Evolutionary conservation across 805 yeast species (phyloP).

Genomic region (Wickerhamiella bombiphila): DNA sequence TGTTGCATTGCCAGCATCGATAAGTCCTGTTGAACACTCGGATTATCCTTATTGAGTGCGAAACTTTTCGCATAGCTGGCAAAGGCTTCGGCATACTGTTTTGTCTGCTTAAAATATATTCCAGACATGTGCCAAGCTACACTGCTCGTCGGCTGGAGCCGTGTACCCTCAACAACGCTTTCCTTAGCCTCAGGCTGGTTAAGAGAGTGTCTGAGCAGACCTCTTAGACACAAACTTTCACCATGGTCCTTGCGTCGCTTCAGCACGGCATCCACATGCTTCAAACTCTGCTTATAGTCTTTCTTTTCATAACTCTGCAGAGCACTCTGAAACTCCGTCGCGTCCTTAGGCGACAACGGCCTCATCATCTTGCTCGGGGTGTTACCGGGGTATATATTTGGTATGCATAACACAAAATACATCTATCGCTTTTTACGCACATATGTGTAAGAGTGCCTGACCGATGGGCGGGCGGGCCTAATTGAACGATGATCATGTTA

Average conservation of each 20-base stretch:
- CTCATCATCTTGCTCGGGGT: no score
- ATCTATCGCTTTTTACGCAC: no score
- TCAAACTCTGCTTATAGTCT: constrained; percentile 76
- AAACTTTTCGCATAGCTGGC: constrained; percentile 62
- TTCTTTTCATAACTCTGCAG: constrained; percentile 68
- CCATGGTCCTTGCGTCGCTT: constrained; percentile 65
- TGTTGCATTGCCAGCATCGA: constrained; percentile 65
- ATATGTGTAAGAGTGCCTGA: no score
- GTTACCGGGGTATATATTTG: no score
- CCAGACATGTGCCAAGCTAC: constrained; percentile 79
- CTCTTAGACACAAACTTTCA: constrained; percentile 75
- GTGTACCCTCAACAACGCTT: constrained; percentile 45
- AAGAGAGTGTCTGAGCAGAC: constrained; percentile 44
- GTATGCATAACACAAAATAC: no score
- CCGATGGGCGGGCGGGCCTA: no score
- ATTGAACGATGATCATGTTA: no score
- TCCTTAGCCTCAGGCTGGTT: constrained; percentile 53
- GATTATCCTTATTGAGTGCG: constrained; percentile 64
- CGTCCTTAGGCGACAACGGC: constrained; percentile 38
- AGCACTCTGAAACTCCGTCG: constrained; percentile 63
- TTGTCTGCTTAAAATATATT: constrained; percentile 56
- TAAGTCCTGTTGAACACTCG: constrained; percentile 68
- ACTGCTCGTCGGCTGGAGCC: constrained; percentile 45
- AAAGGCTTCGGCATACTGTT: constrained; percentile 61
- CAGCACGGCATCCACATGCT: constrained; percentile 56